phyloP scores from a whole-genome alignment of 2,329 filamentous ascomycete species.

The Ophiognomonia clavigignenti-juglandacearum region DNA sequence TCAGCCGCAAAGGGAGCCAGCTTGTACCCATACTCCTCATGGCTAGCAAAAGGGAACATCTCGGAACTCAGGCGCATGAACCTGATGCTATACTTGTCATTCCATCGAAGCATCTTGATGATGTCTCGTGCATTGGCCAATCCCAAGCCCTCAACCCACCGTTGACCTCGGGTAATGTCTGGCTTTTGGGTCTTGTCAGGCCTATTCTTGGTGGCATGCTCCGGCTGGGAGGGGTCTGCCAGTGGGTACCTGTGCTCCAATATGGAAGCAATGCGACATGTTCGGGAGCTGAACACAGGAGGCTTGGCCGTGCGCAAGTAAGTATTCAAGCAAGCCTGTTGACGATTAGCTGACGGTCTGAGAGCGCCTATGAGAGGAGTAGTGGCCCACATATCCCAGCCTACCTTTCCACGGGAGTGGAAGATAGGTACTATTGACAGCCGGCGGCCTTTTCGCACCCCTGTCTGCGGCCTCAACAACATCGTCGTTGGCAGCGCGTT shows the following conservation, averaged over 20 bases:
- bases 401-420: slow-evolving; percentile 89
- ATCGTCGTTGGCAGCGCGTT: slow-evolving; percentile 12
- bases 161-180: slow-evolving; percentile 60
- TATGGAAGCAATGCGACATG: slow-evolving; percentile 86
- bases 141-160: slow-evolving; percentile 72
- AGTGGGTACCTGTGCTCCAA: slow-evolving; percentile 83
- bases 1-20: slow-evolving; percentile 79
- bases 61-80: slow-evolving; percentile 91
- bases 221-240: slow-evolving; percentile 66
- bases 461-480: slow-evolving; percentile 25
- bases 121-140: slow-evolving; percentile 81
- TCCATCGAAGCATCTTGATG: slow-evolving; percentile 83
- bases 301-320: slow-evolving; percentile 79
- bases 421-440: slow-evolving; percentile 77
- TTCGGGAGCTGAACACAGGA: slow-evolving; percentile 84
- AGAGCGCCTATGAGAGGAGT: not conserved
- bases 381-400: slow-evolving; percentile 70
- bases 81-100: slow-evolving; percentile 84
- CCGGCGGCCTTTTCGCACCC: slow-evolving; percentile 58
- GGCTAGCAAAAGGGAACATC: slow-evolving; percentile 95
- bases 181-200: slow-evolving; percentile 70
- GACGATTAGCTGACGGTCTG: slow-evolving; percentile 2
- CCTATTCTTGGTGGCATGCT: slow-evolving; percentile 80
- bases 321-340: slow-evolving; percentile 80
- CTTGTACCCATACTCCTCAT: slow-evolving; percentile 80